phyloP scores from a whole-genome alignment of 2,329 filamentous ascomycete genomes.

The Aspergillus sp. region DNA sequence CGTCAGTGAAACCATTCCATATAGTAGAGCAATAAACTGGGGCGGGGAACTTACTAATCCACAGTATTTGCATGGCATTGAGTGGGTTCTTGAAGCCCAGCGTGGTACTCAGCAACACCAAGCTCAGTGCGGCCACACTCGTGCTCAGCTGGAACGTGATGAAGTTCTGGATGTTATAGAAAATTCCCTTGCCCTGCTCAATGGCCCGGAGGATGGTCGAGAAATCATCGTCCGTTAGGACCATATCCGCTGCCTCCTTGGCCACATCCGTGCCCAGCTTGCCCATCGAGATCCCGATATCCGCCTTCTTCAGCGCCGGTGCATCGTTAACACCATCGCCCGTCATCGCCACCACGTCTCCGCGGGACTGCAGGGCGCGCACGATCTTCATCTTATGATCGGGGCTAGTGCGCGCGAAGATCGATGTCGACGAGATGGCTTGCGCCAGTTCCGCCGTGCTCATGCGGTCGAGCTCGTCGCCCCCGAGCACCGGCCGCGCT shows the following conservation, averaged over 20 bases:
- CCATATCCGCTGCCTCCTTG: slow-evolving; percentile 87
- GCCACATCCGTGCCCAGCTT: slow-evolving; percentile 91
- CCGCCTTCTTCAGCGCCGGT: slow-evolving; percentile 89
- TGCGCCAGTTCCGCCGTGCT: slow-evolving; percentile 72
- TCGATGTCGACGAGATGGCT: slow-evolving; percentile 79
- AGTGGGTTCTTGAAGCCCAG: slow-evolving; percentile 90
- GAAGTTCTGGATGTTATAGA: slow-evolving; percentile 99
- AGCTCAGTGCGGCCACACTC: slow-evolving; percentile 80
- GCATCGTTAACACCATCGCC: slow-evolving; percentile 98
- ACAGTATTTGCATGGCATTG: slow-evolving; percentile 99
- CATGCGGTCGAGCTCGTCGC: slow-evolving; percentile 91
- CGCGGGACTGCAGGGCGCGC: slow-evolving; percentile 76
- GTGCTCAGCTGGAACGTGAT: slow-evolving; percentile 97
- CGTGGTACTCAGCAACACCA: slow-evolving; percentile 87
- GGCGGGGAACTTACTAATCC: slow-evolving; percentile 77
- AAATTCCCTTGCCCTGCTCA: slow-evolving; percentile 97
- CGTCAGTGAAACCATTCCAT: slow-evolving; percentile 17
- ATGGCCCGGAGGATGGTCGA: slow-evolving; percentile 88
- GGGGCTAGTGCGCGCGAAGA: slow-evolving; percentile 92
- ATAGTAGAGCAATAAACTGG: background rate
- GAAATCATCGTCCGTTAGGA: slow-evolving; percentile 82
- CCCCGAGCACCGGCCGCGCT: slow-evolving; percentile 62
- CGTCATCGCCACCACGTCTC: slow-evolving; percentile 98
- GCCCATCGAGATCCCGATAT: slow-evolving; percentile 97
- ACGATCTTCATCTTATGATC: slow-evolving; percentile 99